Percentiles rank a stretch among this genome's conserved stretches.
phyloP scores from a whole-genome alignment of 768 basidiomycete species.

The Leucocoprinus leucothites region DNA sequence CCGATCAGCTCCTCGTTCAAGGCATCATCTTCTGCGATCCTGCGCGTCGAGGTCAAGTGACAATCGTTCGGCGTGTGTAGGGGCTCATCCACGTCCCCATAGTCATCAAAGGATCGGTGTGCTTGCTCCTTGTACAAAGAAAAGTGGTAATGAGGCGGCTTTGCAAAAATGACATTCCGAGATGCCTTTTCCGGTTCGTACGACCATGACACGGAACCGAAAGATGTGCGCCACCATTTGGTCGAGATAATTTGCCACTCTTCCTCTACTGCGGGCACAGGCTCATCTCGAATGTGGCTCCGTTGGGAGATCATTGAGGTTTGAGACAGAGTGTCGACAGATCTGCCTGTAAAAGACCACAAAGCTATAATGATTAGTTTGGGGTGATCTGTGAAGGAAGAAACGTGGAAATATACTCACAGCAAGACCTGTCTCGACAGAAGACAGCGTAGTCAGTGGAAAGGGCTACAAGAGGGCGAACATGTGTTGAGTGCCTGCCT shows the following conservation, averaged over 20 bases:
- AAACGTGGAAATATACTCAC: neutral
- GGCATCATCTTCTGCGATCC: slow-evolving; percentile 20
- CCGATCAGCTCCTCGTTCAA: slow-evolving; percentile 41
- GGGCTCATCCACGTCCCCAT: neutral
- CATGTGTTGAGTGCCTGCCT: slow-evolving; percentile 15
- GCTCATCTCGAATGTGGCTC: neutral
- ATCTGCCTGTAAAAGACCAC: neutral
- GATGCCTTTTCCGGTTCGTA: slow-evolving; percentile 22
- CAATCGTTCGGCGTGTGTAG: slow-evolving; percentile 8
- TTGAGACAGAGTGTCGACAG: slow-evolving; percentile 4
- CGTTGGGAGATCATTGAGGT: slow-evolving; percentile 4
- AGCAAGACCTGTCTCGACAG: neutral
- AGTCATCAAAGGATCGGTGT: slow-evolving; percentile 12
- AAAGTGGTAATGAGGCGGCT: slow-evolving; percentile 29
- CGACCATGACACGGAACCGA: slow-evolving; percentile 37
- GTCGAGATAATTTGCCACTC: slow-evolving; percentile 37
- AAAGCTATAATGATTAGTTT: neutral
- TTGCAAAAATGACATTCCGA: slow-evolving; percentile 21
- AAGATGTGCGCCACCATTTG: slow-evolving; percentile 41
- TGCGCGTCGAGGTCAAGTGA: slow-evolving; percentile 7
- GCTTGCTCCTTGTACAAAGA: slow-evolving; percentile 21
- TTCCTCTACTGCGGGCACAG: slow-evolving; percentile 27
- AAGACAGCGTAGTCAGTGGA: neutral
- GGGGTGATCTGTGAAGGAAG: neutral
- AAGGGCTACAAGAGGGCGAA: slow-evolving; percentile 10